Evolutionary conservation across 1,139 yeast genomes (phyloP), one percentile per base, ranked within the genome.

Genomic region (Geotrichum citri-aurantii): DNA sequence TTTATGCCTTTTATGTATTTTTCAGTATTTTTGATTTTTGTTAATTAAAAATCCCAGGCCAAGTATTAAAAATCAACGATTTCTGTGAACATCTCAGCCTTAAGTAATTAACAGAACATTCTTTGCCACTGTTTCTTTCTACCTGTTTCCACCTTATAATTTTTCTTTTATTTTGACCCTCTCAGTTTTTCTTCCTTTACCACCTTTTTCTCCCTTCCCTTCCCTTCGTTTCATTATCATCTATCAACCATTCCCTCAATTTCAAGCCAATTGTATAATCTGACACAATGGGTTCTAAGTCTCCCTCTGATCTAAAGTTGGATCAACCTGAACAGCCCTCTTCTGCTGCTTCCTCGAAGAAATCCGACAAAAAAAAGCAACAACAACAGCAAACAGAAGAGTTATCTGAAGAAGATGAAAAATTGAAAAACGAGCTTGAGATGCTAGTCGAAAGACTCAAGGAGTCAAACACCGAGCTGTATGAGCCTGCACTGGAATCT

Each of bases 321-420:
- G 59, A 57, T 57, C 59, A 49, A 40, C 48, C 48, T 11, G 50
- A 33, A 17, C 53, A 58, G 27, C 42, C 50, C 19, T 48, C 44
- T 10, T 48, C 50, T 26, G 27, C 55, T 12, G 19, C 58, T 7
- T 50, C 56, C 31, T 47, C 48, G 52, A 62, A 66, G 52, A 64
- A 62, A 59, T 64, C 66, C 59, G 65, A 64, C 68, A 71, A 76
- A 67, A 75, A 78, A 57, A 68, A 73, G 59, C 67, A 75, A 61
- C 72, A 77, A 65, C 82, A 85, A 69, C 67, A 75, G 61, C 72
- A 77, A 65, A 82, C 85, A 69, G 97, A 91, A 71, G 97, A 92
- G 70, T 79, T 93, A 62, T 86, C 92, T 49, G 99, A 92, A 73
- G 99, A 93, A 73, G 99, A 95, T 73, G 87, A 85, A 68, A 88